phyloP scores from a whole-genome alignment of 1,284 basidiomycete genomes.

The Melampsora abietis-canadensis region DNA sequence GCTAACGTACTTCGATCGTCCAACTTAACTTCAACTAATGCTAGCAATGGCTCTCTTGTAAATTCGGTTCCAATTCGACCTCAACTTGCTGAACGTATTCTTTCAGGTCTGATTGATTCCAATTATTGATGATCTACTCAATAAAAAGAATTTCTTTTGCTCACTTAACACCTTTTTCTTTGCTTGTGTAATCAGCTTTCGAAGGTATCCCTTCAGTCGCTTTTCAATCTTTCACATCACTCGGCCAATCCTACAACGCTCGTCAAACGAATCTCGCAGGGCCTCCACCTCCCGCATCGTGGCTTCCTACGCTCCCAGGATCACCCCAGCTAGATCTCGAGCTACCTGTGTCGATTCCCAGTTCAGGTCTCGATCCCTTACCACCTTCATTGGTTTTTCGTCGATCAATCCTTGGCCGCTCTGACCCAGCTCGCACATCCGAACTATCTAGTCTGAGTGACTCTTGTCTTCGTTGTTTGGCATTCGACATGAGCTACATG shows the following conservation, averaged over 20 bases:
- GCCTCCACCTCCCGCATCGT: slow-evolving; percentile 7
- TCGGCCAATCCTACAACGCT: not conserved
- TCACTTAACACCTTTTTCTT: too few relatives aligned
- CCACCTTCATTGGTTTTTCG: not conserved
- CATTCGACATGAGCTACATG: slow-evolving; percentile 11
- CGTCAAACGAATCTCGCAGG: not conserved
- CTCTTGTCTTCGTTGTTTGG: slow-evolving; percentile 1
- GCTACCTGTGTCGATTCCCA: not conserved
- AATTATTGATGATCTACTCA: too few relatives aligned
- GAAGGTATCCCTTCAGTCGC: not conserved
- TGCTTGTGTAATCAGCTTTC: too few relatives aligned
- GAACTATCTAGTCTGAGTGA: not conserved
- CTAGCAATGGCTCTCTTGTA: not conserved
- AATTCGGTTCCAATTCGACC: not conserved
- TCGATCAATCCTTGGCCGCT: not conserved
- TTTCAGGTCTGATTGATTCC: not conserved
- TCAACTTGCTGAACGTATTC: not conserved
- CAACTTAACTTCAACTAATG: not conserved
- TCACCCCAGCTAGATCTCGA: not conserved
- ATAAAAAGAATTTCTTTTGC: too few relatives aligned
- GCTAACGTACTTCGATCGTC: slow-evolving; percentile 5
- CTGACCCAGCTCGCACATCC: not conserved
- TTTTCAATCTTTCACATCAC: not conserved
- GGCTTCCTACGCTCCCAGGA: not conserved
- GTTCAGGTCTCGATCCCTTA: not conserved